phyloP scores from a whole-genome alignment of 495 filamentous ascomycete genomes.

The Penicillium bovifimosum region DNA sequence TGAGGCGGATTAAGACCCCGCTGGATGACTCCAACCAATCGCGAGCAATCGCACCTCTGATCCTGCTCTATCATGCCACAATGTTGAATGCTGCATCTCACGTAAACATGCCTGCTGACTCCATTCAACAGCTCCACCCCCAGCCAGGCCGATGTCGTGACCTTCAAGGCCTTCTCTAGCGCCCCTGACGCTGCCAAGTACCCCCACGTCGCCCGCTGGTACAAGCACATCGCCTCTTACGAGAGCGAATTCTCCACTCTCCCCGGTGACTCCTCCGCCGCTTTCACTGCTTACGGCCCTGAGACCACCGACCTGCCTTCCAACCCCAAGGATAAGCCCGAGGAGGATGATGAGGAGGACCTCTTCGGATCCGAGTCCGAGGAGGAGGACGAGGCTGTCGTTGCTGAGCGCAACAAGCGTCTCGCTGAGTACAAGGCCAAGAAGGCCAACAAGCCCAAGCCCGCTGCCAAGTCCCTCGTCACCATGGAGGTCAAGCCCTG shows the following conservation, averaged over 20 bases:
- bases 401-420: constrained; percentile 74
- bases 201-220: constrained; percentile 93
- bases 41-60: constrained; percentile 84
- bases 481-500: constrained; percentile 97
- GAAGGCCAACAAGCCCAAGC: constrained; percentile 90
- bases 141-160: constrained; percentile 91
- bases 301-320: constrained; percentile 66
- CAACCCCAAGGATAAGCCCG: constrained; percentile 84
- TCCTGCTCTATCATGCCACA: constrained; percentile 21
- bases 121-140: constrained; percentile 59
- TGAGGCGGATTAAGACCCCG: constrained; percentile 98
- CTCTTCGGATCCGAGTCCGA: constrained; percentile 90
- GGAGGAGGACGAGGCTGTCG: constrained; percentile 80
- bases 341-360: constrained; percentile 71
- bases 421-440: constrained; percentile 94
- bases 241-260: constrained; percentile 87
- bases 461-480: constrained; percentile 88
- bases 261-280: constrained; percentile 82
- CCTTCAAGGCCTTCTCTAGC: constrained; percentile 80
- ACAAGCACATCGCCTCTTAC: constrained; percentile 93
- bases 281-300: constrained; percentile 86
- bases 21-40: constrained; percentile 76
- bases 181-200: constrained; percentile 77
- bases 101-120: constrained; percentile 28
- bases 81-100: constrained; percentile 2